Base-by-base conservation (phyloP, 306 rosid genomes). In the Lablab purpureus region DNA sequence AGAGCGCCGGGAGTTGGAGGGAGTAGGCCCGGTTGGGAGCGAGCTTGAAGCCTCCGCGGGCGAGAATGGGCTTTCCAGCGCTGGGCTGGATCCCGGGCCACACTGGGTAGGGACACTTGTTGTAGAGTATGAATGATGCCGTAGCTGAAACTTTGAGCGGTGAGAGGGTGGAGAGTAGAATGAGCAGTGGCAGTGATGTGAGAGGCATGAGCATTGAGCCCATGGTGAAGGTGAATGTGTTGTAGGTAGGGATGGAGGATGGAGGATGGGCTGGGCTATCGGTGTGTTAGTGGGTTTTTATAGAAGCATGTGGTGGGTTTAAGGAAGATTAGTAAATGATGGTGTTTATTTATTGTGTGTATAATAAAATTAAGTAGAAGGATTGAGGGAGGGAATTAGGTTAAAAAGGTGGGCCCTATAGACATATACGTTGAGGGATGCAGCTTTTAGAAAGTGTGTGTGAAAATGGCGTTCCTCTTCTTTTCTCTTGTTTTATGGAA, bases 61-160 rank as follows among this genome's bases (percentile, higher is more conserved):
- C 99, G 2, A 94, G 62, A 21, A 92, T 0, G 79, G 98, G 99
- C 54, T 81, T 73, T 12, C 99, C 99, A 4, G 99, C 95, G 28
- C 98, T 23, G 28, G 99, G 97, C 45, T 92, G 99, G 54, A 95
- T 86, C 9, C 91, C 99, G 1, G 99, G 99, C 99, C 99, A 95
- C 15, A 95, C 99, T 3, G 98, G 92, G 80, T 95, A 90, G 4
- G 79, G 7, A 78, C 99, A 95, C 69, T 92, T 95, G 94, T 95
- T 92, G 87, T 77, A 50, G 4, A 92, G 4, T 1, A 86, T 87
- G 12, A 92, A 13, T 14, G 87, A 60, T 5, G 4, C 13, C 1
- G 95, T 69, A 3, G 87, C 97, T 32, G 88, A 83, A 40, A 79
- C 81, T 19, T 84, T 72, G 6, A n/a, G 2, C 28, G 69, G 90